These are phyloP conservation scores for Yarrowia phangngaensis DNA, from an alignment of 805 yeast species.

Conservation along the genomic window DNA sequence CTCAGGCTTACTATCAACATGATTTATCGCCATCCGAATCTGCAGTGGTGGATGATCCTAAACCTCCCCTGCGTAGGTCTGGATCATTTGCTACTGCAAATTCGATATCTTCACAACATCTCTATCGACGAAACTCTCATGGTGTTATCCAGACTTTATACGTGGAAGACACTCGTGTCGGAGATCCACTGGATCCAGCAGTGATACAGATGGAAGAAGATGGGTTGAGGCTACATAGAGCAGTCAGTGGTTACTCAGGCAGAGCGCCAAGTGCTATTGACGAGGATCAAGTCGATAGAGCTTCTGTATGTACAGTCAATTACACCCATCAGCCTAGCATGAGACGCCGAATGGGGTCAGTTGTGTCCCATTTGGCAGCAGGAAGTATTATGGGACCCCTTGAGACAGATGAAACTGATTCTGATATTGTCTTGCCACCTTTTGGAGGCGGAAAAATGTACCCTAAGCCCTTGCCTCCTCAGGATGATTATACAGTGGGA, in stretches of 20 bases:
- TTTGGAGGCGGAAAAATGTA: constrained; percentile 28
- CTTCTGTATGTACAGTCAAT: neutral
- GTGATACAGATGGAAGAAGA: constrained; percentile 8
- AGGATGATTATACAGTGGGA: constrained; percentile 54
- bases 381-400: constrained; percentile 3
- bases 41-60: constrained; percentile 6
- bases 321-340: neutral
- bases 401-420: neutral
- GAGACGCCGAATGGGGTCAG: constrained; percentile 7
- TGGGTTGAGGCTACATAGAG: constrained; percentile 10
- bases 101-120: constrained; percentile 11
- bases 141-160: constrained; percentile 17
- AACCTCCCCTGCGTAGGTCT: neutral
- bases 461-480: constrained; percentile 24
- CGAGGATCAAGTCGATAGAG: constrained; percentile 15
- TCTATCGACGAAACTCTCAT: constrained; percentile 16
- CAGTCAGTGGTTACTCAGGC: constrained; percentile 3
- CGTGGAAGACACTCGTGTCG: constrained; percentile 6
- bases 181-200: constrained; percentile 7
- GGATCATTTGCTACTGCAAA: constrained; percentile 1
- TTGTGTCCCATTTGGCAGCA: constrained; percentile 7
- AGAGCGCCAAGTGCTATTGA: constrained; percentile 3
- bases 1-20: constrained; percentile 16
- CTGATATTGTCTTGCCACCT: constrained; percentile 16
- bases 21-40: neutral